Conservation (phyloP, 2,329 filamentous ascomycete genomes). For the Zymoseptoria crescenta region DNA sequence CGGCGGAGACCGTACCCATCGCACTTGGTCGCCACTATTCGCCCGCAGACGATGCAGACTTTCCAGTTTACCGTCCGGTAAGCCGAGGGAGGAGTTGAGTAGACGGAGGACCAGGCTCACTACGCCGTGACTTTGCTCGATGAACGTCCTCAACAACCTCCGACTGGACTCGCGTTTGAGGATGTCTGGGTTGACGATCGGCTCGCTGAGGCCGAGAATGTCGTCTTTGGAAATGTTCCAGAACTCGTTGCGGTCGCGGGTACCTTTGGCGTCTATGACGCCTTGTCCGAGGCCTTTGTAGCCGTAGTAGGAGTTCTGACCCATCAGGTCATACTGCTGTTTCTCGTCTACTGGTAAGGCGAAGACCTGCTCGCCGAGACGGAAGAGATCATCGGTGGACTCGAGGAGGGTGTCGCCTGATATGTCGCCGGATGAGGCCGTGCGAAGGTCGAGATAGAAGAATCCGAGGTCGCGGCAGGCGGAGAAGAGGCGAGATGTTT, state of each 20-base stretch:
- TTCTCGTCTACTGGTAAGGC: conserved; percentile 45
- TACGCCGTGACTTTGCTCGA: conserved; percentile 38
- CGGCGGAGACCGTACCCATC: conserved; percentile 45
- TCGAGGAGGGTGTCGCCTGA: conserved; percentile 35
- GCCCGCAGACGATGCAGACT: conserved; percentile 40
- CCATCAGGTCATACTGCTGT: conserved; percentile 46
- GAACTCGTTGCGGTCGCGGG: conserved; percentile 46
- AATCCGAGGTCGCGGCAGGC: conserved; percentile 42
- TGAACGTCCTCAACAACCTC: conserved; percentile 37
- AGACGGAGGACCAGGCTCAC: conserved; percentile 39
- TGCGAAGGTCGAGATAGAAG: conserved; percentile 49
- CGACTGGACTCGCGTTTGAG: conserved; percentile 32
- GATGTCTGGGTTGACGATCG: conserved; percentile 37
- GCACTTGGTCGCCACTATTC: conserved; percentile 46
- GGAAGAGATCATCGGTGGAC: conserved; percentile 41
- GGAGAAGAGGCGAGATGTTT: conserved; percentile 30
- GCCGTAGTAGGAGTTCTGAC: conserved; percentile 46
- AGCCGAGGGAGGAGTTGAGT: conserved; percentile 38
- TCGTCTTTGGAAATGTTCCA: conserved; percentile 51
- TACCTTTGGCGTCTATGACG: conserved; percentile 42
- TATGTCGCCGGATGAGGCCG: conserved; percentile 4
- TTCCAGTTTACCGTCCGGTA: conserved; percentile 36
- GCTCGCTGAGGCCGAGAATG: conserved; percentile 34
- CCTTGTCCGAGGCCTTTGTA: conserved; percentile 32
- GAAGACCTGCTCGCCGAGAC: conserved; percentile 41